Percentiles rank a stretch among this genome's conserved stretches.
phyloP scores from a whole-genome alignment of 805 yeast species.

The Cyberlindnera saturnus region DNA sequence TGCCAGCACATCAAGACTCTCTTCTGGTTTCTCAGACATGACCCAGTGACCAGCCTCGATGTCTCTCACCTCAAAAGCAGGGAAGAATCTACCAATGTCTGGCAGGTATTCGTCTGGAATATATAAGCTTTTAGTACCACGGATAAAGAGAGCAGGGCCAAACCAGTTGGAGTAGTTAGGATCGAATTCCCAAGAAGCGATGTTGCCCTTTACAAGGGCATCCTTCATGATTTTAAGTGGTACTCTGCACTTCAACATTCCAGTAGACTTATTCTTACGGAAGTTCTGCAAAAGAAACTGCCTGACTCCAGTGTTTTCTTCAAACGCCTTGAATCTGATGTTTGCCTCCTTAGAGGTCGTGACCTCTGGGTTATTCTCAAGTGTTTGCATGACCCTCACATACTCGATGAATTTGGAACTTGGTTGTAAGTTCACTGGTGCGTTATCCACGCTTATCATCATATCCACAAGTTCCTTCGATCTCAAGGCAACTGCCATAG shows the following conservation, averaged over 20 bases:
- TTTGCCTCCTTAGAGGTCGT: constrained; percentile 63
- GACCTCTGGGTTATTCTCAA: constrained; percentile 41
- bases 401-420: constrained; percentile 60
- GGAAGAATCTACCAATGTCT: constrained; percentile 71
- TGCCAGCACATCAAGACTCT: constrained; percentile 55
- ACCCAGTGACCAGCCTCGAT: constrained; percentile 92
- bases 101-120: constrained; percentile 79
- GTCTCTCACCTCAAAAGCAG: constrained; percentile 66
- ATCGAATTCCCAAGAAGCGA: constrained; percentile 76
- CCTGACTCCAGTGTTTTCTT: constrained; percentile 51
- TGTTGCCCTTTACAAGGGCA: constrained; percentile 54
- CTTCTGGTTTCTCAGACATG: constrained; percentile 78
- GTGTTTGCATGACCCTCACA: constrained; percentile 52
- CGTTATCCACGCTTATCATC: constrained; percentile 80
- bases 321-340: constrained; percentile 53
- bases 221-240: constrained; percentile 69
- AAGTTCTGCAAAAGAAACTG: constrained; percentile 76
- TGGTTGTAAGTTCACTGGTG: constrained; percentile 67
- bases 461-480: constrained; percentile 55
- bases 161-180: constrained; percentile 47
- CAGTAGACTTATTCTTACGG: constrained; percentile 33
- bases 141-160: constrained; percentile 70
- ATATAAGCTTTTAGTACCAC: constrained; percentile 73
- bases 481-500: constrained; percentile 77
- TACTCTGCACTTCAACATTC: constrained; percentile 34